Conservation (phyloP, 2,329 filamentous ascomycete genomes). For the Trichoderma harzianum region DNA sequence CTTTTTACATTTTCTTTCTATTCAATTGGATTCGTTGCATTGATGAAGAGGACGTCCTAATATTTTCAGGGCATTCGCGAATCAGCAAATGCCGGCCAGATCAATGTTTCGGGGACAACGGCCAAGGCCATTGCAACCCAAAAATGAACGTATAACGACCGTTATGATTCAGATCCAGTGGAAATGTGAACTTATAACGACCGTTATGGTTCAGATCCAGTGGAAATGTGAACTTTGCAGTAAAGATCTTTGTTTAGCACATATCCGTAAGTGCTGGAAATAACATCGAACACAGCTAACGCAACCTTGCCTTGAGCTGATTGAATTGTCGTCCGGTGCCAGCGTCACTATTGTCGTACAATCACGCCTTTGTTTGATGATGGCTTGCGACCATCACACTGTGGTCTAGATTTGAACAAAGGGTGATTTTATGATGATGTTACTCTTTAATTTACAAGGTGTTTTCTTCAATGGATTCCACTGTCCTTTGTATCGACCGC, state of each 20-base stretch:
- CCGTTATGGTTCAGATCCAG: fast-evolving
- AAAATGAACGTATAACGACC: background rate
- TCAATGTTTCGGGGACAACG: background rate
- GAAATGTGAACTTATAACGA: background rate
- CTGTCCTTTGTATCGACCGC: background rate
- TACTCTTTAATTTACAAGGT: background rate
- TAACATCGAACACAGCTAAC: background rate
- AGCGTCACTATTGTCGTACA: background rate
- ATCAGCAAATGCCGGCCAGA: background rate
- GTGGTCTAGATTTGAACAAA: background rate
- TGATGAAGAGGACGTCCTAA: fast-evolving
- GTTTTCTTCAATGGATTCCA: background rate
- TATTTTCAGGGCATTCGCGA: background rate
- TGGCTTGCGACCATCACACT: background rate
- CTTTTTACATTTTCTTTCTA: background rate
- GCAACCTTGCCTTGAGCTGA: background rate
- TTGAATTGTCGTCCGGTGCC: background rate
- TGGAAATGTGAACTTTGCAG: background rate
- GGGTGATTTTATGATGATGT: background rate
- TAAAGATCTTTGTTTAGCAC: background rate
- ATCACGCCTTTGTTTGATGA: background rate
- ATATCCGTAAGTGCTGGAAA: background rate
- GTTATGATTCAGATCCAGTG: background rate
- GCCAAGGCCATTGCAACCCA: fast-evolving
- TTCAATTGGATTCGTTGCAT: background rate